Evolutionary conservation across 2,329 filamentous ascomycete genomes (phyloP).

Genomic region (Celoporthe dispersa): DNA sequence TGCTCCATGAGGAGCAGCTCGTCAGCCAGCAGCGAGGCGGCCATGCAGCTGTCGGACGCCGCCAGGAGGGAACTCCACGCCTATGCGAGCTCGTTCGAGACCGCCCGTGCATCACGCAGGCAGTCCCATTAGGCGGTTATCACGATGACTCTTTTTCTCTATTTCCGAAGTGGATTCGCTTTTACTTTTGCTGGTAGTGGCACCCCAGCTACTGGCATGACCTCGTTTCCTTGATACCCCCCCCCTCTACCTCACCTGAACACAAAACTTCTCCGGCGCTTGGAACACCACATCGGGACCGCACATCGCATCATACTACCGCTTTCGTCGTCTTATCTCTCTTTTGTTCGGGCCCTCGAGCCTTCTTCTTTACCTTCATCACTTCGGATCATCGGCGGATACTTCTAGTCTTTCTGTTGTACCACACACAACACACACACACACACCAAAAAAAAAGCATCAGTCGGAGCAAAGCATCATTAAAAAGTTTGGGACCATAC

Average conservation of each 20-base stretch:
- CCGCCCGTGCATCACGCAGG: slow-evolving; percentile 66
- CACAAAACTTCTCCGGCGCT: slow-evolving; percentile 10
- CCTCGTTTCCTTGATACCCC: slow-evolving; percentile 48
- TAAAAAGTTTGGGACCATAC: slow-evolving; percentile 35
- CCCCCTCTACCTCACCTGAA: slow-evolving; percentile 15
- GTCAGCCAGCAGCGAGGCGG: slow-evolving; percentile 55
- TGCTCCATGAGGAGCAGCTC: slow-evolving; percentile 74
- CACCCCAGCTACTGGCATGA: slow-evolving; percentile 30
- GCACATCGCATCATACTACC: slow-evolving; percentile 13
- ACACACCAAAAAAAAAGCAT: slow-evolving; percentile 34
- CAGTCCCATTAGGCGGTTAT: slow-evolving; percentile 54
- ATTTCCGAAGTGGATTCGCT: slow-evolving; percentile 26
- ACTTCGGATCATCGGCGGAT: slow-evolving; percentile 21
- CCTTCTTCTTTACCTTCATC: slow-evolving; percentile 14
- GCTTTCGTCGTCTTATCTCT: slow-evolving; percentile 14
- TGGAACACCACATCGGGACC: slow-evolving; percentile 24
- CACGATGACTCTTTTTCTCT: slow-evolving; percentile 36
- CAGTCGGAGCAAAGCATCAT: slow-evolving; percentile 38
- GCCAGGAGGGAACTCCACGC: slow-evolving; percentile 79
- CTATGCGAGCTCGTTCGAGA: slow-evolving; percentile 89
- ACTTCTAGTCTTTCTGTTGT: slow-evolving; percentile 23
- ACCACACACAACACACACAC: slow-evolving; percentile 36
- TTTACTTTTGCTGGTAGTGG: slow-evolving; percentile 14
- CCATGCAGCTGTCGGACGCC: slow-evolving; percentile 69
- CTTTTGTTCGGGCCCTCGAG: slow-evolving; percentile 9